A percentile compares a stretch with the other conserved stretches of the same genome.
These are phyloP conservation scores for Aspergillus fructus DNA, from an alignment of 2,329 filamentous ascomycete genomes.

Conservation along the genomic window DNA sequence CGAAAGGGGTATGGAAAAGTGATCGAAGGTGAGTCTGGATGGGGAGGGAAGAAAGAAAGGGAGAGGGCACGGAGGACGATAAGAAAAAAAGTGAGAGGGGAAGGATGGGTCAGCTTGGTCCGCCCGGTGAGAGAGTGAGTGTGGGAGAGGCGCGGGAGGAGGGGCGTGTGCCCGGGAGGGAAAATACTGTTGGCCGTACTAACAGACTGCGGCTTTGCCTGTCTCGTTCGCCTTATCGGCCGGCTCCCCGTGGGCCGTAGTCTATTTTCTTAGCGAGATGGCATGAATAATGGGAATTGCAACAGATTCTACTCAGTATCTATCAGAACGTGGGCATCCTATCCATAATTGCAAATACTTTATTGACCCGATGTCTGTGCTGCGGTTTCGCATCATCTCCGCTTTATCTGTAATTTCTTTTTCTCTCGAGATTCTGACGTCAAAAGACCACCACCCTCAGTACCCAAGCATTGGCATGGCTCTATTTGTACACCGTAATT, in stretches of 20 bases:
- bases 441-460: neutral
- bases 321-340: neutral
- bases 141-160: constrained; percentile 11
- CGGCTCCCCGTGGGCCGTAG: constrained; percentile 19
- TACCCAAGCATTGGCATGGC: neutral
- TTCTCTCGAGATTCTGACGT: neutral
- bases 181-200: constrained; percentile 38
- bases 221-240: constrained; percentile 22
- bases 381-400: neutral
- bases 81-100: constrained; percentile 18
- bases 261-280: neutral
- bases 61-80: constrained; percentile 13
- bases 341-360: neutral
- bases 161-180: constrained; percentile 28
- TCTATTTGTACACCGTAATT: neutral
- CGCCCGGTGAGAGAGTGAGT: constrained; percentile 11
- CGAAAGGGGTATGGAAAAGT: constrained; percentile 8
- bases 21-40: constrained; percentile 8
- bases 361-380: neutral
- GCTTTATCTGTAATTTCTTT: neutral
- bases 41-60: constrained; percentile 5
- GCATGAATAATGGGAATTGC: too few relatives aligned
- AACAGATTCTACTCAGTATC: neutral
- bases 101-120: constrained; percentile 9
- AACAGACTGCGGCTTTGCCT: neutral